Evolutionary conservation across 805 yeast species (phyloP).

Genomic region (Wickerhamomyces xylosicus): DNA sequence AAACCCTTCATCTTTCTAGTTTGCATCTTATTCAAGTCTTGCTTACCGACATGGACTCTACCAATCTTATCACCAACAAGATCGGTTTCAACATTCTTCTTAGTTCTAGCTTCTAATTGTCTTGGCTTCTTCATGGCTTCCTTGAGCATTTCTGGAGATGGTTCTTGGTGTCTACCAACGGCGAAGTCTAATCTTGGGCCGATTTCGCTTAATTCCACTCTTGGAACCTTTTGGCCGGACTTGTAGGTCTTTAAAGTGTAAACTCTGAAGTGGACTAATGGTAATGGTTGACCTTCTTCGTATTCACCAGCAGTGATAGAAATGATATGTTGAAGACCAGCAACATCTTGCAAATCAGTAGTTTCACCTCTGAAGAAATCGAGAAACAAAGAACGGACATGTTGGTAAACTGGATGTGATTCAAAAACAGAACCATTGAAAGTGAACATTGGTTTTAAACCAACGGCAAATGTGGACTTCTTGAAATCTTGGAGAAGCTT

Average conservation of each 20-base stretch:
- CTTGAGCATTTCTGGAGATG: constrained; percentile 81
- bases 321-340: constrained; percentile 88
- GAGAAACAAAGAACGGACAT: constrained; percentile 76
- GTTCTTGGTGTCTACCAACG: constrained; percentile 75
- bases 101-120: constrained; percentile 69
- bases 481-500: constrained; percentile 76
- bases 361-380: constrained; percentile 87
- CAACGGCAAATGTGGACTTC: constrained; percentile 71
- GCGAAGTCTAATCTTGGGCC: constrained; percentile 94
- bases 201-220: constrained; percentile 89
- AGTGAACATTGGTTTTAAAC: constrained; percentile 87
- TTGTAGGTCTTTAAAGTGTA: constrained; percentile 74
- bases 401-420: constrained; percentile 75
- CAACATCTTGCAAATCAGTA: constrained; percentile 79
- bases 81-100: constrained; percentile 86
- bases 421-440: constrained; percentile 93
- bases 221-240: constrained; percentile 82
- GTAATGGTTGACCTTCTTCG: constrained; percentile 59
- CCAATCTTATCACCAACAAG: constrained; percentile 94
- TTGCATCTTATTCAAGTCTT: constrained; percentile 82
- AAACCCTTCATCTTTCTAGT: constrained; percentile 98
- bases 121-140: constrained; percentile 78
- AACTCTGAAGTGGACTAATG: constrained; percentile 82
- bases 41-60: constrained; percentile 91
- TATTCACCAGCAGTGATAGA: constrained; percentile 70